A percentile compares a stretch with the other conserved stretches of the same genome.
Conservation (phyloP, 805 yeast species). For the Candida silvatica region DNA sequence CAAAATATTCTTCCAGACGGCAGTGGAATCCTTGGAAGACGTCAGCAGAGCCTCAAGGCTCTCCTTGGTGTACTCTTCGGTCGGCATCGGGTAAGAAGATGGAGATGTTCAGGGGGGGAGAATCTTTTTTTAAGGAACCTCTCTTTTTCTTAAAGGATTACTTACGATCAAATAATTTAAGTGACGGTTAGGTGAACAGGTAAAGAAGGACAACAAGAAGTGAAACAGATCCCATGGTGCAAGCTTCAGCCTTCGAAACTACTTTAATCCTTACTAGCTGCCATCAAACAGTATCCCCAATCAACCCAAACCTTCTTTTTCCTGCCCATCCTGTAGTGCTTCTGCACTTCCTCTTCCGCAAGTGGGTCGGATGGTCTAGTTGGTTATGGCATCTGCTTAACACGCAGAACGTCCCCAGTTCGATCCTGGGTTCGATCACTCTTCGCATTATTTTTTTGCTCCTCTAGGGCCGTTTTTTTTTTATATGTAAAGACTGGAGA, state of each 20-base stretch:
- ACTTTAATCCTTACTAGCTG: no score
- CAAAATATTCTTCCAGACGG: no score
- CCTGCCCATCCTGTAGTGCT: no score
- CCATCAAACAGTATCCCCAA: no score
- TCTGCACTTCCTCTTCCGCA: neutral
- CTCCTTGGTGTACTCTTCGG: conserved; percentile 1
- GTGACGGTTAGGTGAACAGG: neutral
- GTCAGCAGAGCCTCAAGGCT: conserved; percentile 8
- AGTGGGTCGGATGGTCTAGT: conserved; percentile 96
- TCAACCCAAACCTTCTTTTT: no score
- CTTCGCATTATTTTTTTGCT: neutral
- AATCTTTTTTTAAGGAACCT: no score
- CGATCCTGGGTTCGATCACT: conserved; percentile 99
- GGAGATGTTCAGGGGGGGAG: no score
- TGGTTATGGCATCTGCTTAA: conserved; percentile 99
- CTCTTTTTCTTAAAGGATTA: no score
- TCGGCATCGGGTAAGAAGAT: neutral
- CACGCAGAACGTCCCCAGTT: conserved; percentile 99
- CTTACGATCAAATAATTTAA: no score
- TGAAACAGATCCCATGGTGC: no score
- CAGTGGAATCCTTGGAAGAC: conserved; percentile 13
- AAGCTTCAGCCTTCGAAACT: no score
- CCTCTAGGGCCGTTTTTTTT: no score
- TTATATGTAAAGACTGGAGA: neutral
- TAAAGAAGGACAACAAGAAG: neutral